Evolutionary conservation across 1,139 yeast genomes (phyloP).

Genomic region (Yamadazyma diddensiae): DNA sequence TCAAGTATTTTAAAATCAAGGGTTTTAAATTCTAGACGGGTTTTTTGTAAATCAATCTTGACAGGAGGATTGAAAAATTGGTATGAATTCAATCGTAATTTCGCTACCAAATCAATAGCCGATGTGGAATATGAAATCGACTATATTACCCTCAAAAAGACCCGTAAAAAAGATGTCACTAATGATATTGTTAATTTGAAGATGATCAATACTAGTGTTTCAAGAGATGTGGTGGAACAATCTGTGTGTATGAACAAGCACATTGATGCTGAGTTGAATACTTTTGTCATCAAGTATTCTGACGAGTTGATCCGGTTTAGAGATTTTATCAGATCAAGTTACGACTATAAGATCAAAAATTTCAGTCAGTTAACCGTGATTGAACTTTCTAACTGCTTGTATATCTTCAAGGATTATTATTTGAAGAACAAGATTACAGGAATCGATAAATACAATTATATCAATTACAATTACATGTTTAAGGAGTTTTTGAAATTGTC

Average conservation of each 20-base stretch:
- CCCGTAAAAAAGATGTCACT: conserved; percentile 3
- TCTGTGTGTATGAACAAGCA: conserved; percentile 6
- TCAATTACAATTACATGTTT: conserved; percentile 24
- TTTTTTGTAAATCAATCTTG: too few relatives aligned
- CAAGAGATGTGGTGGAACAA: conserved; percentile 7
- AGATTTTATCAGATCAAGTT: conserved; percentile 22
- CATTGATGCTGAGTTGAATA: conserved; percentile 8
- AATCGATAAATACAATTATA: conserved; percentile 17
- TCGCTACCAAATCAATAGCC: conserved; percentile 4
- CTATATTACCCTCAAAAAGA: conserved; percentile 30
- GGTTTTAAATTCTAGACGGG: too few relatives aligned
- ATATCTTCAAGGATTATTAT: conserved; percentile 27
- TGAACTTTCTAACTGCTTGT: conserved; percentile 28
- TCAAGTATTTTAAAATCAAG: conserved; percentile 1
- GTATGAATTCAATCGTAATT: too few relatives aligned
- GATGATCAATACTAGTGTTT: conserved; percentile 5
- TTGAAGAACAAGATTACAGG: conserved; percentile 19
- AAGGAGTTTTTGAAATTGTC: conserved; percentile 16
- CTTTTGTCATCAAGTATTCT: conserved; percentile 21
- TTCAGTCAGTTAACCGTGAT: conserved; percentile 26
- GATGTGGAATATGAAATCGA: conserved; percentile 36
- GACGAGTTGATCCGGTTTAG: conserved; percentile 22
- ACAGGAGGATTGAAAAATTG: too few relatives aligned
- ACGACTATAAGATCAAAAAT: conserved; percentile 19
- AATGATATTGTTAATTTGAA: conserved; percentile 6